phyloP scores from a whole-genome alignment of 768 basidiomycete genomes.

The Suillus brevipes region DNA sequence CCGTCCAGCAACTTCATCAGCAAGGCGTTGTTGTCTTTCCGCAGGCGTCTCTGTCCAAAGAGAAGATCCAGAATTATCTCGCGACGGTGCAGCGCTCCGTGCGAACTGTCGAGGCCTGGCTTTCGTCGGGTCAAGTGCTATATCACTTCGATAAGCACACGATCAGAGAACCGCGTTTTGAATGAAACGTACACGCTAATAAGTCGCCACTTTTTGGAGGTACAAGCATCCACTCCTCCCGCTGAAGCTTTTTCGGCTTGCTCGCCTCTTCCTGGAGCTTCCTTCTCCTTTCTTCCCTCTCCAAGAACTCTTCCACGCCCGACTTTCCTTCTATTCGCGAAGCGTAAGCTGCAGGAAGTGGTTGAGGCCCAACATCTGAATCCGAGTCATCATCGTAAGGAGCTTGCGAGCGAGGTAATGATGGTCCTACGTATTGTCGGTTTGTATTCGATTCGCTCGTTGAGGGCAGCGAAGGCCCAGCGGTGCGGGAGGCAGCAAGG shows the following conservation, averaged over 20 bases:
- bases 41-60: conserved; percentile 98
- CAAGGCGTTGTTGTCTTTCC: conserved; percentile 86
- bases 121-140: conserved; percentile 87
- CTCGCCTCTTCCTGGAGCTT: conserved; percentile 77
- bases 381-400: conserved; percentile 55
- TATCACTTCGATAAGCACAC: background rate
- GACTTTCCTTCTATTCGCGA: conserved; percentile 44
- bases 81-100: conserved; percentile 45
- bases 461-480: conserved; percentile 27
- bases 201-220: conserved; percentile 84
- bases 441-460: conserved; percentile 22
- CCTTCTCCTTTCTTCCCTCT: conserved; percentile 75
- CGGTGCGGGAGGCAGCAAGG: conserved; percentile 46
- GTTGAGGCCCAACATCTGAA: conserved; percentile 84
- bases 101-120: conserved; percentile 80
- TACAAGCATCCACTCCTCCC: conserved; percentile 98
- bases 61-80: conserved; percentile 50
- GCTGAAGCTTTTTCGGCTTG: conserved; percentile 74
- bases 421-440: conserved; percentile 52
- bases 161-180: background rate
- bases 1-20: conserved; percentile 93
- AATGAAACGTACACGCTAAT: conserved; percentile 61
- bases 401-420: conserved; percentile 45
- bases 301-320: conserved; percentile 81
- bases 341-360: conserved; percentile 50